Percentiles rank a stretch among this genome's conserved stretches.
Evolutionary conservation across 768 basidiomycete genomes (phyloP).

Genomic region (Sarcodon aspratus): DNA sequence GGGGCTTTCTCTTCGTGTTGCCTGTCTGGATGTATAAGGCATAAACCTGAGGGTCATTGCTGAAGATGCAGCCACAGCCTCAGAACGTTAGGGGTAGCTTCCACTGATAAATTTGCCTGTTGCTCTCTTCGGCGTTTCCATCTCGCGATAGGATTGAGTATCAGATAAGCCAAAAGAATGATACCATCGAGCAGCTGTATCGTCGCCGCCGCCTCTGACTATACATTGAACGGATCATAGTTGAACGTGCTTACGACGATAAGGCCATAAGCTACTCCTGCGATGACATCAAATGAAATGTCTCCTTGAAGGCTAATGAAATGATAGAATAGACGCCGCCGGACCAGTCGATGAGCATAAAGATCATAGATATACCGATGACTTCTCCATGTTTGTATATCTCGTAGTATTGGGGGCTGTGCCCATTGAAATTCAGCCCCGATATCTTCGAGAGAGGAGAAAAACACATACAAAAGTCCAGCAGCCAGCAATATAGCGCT

Average conservation of each 20-base stretch:
- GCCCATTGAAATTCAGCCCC: neutral
- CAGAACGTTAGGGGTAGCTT: too few species aligned
- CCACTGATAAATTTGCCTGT: too few species aligned
- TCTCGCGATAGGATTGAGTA: conserved; percentile 52
- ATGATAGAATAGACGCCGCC: conserved; percentile 63
- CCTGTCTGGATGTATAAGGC: too few species aligned
- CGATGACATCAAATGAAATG: conserved; percentile 57
- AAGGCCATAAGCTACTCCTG: conserved; percentile 53
- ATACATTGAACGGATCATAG: neutral
- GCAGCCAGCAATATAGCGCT: conserved; percentile 46
- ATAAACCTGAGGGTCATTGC: too few species aligned
- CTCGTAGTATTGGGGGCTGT: conserved; percentile 58
- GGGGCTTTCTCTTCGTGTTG: too few species aligned
- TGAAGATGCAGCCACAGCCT: too few species aligned
- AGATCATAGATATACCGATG: conserved; percentile 55
- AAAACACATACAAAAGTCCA: conserved; percentile 27
- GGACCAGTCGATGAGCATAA: conserved; percentile 59
- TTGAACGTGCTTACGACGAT: conserved; percentile 20
- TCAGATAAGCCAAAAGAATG: conserved; percentile 46
- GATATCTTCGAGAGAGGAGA: neutral
- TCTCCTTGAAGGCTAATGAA: conserved; percentile 52
- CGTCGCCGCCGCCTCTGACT: neutral
- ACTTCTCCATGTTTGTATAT: conserved; percentile 57
- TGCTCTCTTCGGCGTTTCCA: conserved; percentile 16
- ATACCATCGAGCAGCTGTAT: conserved; percentile 46